Conservation (phyloP, 305 asterid species). For the Ilex paraguariensis region DNA sequence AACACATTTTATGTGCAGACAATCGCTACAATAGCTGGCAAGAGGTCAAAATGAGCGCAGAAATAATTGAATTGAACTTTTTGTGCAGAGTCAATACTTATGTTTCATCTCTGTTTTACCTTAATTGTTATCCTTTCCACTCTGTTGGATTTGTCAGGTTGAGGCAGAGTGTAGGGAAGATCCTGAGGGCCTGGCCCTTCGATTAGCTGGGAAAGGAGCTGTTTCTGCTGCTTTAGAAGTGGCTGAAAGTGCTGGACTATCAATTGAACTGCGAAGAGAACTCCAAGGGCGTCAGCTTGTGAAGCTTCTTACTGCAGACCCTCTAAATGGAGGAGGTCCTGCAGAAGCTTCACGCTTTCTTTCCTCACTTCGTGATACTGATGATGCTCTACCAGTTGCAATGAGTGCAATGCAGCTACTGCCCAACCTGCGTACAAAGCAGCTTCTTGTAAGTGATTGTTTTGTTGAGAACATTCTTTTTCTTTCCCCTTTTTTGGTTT, state of each 20-base stretch:
- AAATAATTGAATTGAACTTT: too few species aligned
- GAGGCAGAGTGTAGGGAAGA: constrained; percentile 92
- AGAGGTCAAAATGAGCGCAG: constrained; percentile 42
- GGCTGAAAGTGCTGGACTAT: constrained; percentile 94
- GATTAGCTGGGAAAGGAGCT: constrained; percentile 96
- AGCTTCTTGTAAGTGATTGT: constrained; percentile 78
- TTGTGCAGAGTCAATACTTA: constrained; percentile 4
- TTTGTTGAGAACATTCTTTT: constrained; percentile 1
- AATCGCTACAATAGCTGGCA: constrained; percentile 90
- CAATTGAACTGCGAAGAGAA: constrained; percentile 93
- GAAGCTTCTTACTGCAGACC: constrained; percentile 95
- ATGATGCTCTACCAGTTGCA: constrained; percentile 98
- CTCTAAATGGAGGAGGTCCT: constrained; percentile 97
- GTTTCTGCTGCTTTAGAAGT: constrained; percentile 96
- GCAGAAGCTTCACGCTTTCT: constrained; percentile 99
- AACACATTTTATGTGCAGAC: constrained; percentile 90
- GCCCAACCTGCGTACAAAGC: constrained; percentile 94
- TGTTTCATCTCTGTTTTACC: constrained; percentile 10
- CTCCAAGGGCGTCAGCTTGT: constrained; percentile 99
- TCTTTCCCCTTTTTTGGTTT: background rate
- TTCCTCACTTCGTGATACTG: constrained; percentile 84
- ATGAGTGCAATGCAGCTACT: constrained; percentile 99
- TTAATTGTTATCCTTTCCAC: constrained; percentile 11
- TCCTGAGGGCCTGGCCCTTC: constrained; percentile 98
- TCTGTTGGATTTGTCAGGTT: constrained; percentile 46